Evolutionary conservation across 2,329 filamentous ascomycete genomes (phyloP), one percentile per base, ranked within the genome.

Genomic region (Stachybotrys chartarum): DNA sequence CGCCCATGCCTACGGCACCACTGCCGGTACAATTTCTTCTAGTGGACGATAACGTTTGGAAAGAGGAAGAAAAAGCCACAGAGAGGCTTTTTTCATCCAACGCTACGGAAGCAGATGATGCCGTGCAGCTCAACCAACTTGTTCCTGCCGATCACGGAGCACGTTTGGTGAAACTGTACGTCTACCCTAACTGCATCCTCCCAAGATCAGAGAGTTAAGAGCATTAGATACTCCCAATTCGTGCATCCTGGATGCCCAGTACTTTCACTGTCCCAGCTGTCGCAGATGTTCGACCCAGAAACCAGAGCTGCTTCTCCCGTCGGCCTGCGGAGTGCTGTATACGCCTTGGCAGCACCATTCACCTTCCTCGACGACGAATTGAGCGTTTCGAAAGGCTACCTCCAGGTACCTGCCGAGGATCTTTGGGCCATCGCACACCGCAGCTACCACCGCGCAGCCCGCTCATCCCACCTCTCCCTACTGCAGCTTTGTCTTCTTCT

Each of bases 321-420:
- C 1, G 62, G 62, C 47, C 51, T 65, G 1, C 57, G 55, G 10
- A 62, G 60, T 45, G 62, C 63, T 6, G 56, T 64, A 6, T 65
- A 63, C 18, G 63, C 61, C 14, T 51, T 66, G 44, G 63, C 64
- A 1, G 56, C 60, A 31, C 64, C 63, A 1, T 66, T 64, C 50
- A 63, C 58, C 14, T 66, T 64, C 31, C 54, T 64, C 1, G 64
- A 64, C 53, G 64, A 66, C 50, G 60, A 64, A 54, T 53, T 64
- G 3, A 64, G 61, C 52, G 55, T 64, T 11, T 56, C 58, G 11
- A 63, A 63, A 30, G 64, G 61, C 31, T 66, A 66, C 50, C 52
- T 54, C 7, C 52, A 59, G 31, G 63, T 64, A 10, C 56, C 63
- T 5, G 60, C 61, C 1, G 61, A 62, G n/a, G 60, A 61, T n/a